phyloP scores from a whole-genome alignment of 305 asterid genomes.

The Solanum chacoense region DNA sequence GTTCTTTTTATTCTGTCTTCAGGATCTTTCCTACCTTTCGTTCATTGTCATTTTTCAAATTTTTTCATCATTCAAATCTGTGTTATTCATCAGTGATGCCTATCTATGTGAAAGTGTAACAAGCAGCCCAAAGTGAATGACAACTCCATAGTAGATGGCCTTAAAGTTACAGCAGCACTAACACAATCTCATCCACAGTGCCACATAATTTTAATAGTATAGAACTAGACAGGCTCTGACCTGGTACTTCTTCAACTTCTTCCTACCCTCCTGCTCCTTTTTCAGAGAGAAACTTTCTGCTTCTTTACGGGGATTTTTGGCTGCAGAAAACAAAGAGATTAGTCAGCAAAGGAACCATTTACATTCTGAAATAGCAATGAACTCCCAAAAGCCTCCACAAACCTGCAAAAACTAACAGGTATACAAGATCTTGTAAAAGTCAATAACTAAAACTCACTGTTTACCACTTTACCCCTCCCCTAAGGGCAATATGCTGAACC shows the following conservation, averaged over 20 bases:
- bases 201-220: slow-evolving; percentile 10
- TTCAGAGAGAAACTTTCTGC: slow-evolving; percentile 54
- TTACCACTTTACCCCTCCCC: neutral
- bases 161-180: neutral
- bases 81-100: neutral
- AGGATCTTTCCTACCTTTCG: neutral
- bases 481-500: neutral
- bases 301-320: slow-evolving; percentile 24
- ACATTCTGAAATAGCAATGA: neutral
- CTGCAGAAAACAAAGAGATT: slow-evolving; percentile 29
- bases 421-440: neutral
- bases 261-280: slow-evolving; percentile 53
- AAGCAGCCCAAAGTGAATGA: neutral
- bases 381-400: neutral
- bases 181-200: neutral
- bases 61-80: neutral
- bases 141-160: neutral
- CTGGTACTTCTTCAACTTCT: slow-evolving; percentile 63
- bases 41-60: neutral
- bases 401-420: neutral
- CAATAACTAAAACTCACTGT: neutral
- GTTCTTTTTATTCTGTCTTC: neutral
- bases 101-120: neutral
- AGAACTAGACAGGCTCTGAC: slow-evolving; percentile 28
- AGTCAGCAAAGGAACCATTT: slow-evolving; percentile 5